phyloP scores from a whole-genome alignment of 2,329 filamentous ascomycete genomes.

The Aspergillus niger region DNA sequence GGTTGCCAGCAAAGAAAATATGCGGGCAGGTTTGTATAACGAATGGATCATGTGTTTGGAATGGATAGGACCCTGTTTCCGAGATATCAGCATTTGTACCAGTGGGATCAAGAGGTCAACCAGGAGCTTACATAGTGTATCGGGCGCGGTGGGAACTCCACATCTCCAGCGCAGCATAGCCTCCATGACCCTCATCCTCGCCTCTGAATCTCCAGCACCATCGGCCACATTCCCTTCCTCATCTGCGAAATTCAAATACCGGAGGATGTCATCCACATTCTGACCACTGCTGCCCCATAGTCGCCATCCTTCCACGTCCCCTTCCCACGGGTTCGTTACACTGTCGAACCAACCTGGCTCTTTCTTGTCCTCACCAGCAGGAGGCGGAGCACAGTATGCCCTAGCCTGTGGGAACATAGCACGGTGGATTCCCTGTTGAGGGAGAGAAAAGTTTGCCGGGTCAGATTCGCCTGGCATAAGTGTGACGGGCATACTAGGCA shows the following conservation, averaged over 20 bases:
- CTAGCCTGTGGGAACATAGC: slow-evolving; percentile 84
- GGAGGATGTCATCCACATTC: slow-evolving; percentile 89
- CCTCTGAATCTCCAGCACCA: slow-evolving; percentile 56
- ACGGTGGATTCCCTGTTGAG: slow-evolving; percentile 88
- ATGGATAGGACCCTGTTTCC: slow-evolving; percentile 82
- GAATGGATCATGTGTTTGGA: slow-evolving; percentile 90
- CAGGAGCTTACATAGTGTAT: slow-evolving; percentile 77
- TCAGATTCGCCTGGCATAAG: slow-evolving; percentile 82
- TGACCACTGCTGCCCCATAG: slow-evolving; percentile 86
- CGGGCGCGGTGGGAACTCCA: slow-evolving; percentile 88
- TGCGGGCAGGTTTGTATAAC: slow-evolving; percentile 84
- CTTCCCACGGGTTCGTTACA: slow-evolving; percentile 92
- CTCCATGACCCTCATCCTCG: slow-evolving; percentile 87
- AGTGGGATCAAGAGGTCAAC: neutral
- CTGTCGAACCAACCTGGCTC: slow-evolving; percentile 77
- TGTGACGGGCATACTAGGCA: slow-evolving; percentile 86
- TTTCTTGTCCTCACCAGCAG: slow-evolving; percentile 34
- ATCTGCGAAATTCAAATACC: slow-evolving; percentile 68
- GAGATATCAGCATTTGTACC: slow-evolving; percentile 15
- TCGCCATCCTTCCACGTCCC: slow-evolving; percentile 85
- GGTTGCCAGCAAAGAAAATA: slow-evolving; percentile 85
- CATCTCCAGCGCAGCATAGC: slow-evolving; percentile 90
- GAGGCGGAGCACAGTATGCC: slow-evolving; percentile 57
- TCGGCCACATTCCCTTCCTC: slow-evolving; percentile 29
- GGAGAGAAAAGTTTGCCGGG: slow-evolving; percentile 84